These are phyloP conservation scores for Zea luxurians DNA, from an alignment of 176 grass and related monocot species.

Conservation along the genomic window DNA sequence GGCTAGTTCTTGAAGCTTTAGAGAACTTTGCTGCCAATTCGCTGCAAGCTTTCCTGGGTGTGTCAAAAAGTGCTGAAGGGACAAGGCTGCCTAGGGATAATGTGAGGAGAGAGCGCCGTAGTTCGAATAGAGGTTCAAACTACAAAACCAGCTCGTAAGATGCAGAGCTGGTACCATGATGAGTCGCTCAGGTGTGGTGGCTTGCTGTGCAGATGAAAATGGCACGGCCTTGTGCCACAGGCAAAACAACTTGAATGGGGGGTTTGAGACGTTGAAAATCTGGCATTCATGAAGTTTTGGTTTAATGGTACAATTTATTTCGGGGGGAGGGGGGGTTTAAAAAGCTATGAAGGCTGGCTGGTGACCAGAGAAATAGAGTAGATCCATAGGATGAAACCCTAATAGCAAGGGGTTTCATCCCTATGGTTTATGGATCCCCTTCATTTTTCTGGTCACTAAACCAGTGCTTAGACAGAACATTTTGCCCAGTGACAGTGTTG, in stretches of 20 bases:
- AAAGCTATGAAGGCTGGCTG: no score
- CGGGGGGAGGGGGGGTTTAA: not conserved
- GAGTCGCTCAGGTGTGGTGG: not conserved
- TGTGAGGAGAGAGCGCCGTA: constrained; percentile 31
- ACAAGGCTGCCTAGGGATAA: constrained; percentile 32
- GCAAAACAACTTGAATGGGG: not conserved
- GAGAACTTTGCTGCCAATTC: constrained; percentile 53
- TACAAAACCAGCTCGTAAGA: constrained; percentile 3
- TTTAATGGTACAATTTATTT: not conserved
- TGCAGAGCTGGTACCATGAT: constrained; percentile 6
- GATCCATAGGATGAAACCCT: no score
- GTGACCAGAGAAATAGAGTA: no score
- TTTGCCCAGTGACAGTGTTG: not conserved
- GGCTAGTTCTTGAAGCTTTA: constrained; percentile 54
- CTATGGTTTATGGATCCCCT: no score
- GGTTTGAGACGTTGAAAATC: not conserved
- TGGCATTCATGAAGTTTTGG: not conserved
- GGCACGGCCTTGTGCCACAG: not conserved
- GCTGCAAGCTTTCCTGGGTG: constrained; percentile 60
- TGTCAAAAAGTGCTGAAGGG: constrained; percentile 42
- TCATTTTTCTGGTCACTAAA: no score
- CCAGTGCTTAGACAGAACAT: not conserved
- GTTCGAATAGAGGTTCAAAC: not conserved
- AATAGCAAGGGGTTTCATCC: no score
- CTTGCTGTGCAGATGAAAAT: not conserved